Evolutionary conservation across 225 moss, liverwort and hornwort genomes (phyloP).

Genomic region (Pseudoscleropodium purum): DNA sequence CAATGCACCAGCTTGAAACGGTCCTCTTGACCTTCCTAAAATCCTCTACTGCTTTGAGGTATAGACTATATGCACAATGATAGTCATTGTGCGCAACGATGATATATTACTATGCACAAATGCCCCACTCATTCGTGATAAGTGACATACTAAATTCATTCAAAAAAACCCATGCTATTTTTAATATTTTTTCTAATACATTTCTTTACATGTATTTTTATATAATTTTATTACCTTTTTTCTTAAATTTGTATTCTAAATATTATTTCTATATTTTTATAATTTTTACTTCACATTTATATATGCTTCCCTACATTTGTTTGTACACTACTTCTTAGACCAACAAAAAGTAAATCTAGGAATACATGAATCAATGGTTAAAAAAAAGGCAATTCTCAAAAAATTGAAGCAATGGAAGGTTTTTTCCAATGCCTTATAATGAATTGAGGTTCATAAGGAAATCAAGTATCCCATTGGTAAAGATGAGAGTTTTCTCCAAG

Average conservation of each 20-base stretch:
- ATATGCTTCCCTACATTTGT: not conserved
- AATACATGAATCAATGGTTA: not conserved
- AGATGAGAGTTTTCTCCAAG: not conserved
- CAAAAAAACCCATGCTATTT: not conserved
- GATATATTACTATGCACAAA: no score
- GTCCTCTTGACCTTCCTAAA: no score
- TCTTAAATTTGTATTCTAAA: not conserved
- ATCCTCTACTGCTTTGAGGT: no score
- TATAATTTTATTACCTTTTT: fast-evolving
- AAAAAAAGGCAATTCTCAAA: not conserved
- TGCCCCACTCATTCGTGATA: fast-evolving
- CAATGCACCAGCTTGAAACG: no score
- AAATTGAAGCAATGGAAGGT: not conserved
- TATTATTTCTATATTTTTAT: not conserved
- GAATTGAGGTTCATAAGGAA: not conserved
- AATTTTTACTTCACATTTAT: not conserved
- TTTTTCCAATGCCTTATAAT: not conserved
- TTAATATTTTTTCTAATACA: not conserved
- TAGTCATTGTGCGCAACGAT: no score
- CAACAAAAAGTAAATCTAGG: fast-evolving
- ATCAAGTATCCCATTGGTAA: not conserved
- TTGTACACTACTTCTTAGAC: not conserved
- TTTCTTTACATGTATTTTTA: not conserved
- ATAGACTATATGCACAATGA: no score
- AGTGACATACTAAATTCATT: not conserved